phyloP scores from a whole-genome alignment of 768 basidiomycete genomes.

The Termitomyces bulborhizus region DNA sequence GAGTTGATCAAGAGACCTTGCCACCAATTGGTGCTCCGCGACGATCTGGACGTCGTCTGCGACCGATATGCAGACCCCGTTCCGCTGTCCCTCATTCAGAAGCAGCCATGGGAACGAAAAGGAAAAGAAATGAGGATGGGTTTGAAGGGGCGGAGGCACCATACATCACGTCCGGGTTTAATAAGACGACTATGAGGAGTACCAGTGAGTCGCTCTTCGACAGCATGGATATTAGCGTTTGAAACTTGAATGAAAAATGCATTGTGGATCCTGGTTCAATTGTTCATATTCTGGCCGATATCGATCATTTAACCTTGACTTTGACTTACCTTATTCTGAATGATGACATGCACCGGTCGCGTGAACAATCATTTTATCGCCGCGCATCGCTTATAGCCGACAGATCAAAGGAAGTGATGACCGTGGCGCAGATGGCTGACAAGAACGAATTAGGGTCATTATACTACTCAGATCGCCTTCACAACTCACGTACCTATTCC shows the following conservation, averaged over 20 bases:
- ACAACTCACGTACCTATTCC: neutral
- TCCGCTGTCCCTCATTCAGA: neutral
- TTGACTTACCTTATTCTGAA: neutral
- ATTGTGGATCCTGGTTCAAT: neutral
- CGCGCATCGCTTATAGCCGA: neutral
- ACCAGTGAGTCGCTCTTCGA: neutral
- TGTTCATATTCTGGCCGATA: neutral
- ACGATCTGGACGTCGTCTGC: slow-evolving; percentile 9
- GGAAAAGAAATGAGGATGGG: slow-evolving; percentile 5
- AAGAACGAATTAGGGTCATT: neutral
- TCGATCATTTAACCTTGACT: neutral
- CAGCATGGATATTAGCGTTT: neutral
- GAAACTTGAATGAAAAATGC: neutral
- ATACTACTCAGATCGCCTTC: neutral
- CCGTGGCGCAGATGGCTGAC: neutral
- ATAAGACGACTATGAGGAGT: slow-evolving; percentile 6
- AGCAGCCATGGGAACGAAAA: slow-evolving; percentile 6
- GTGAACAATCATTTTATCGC: too few relatives aligned
- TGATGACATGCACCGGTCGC: neutral
- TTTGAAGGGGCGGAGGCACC: slow-evolving; percentile 1
- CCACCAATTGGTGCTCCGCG: slow-evolving; percentile 8
- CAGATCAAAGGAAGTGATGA: neutral
- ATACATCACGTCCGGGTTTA: slow-evolving; percentile 5
- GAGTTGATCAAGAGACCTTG: neutral
- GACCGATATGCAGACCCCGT: slow-evolving; percentile 4